phyloP scores from a whole-genome alignment of 2,329 filamentous ascomycete genomes.

The Aspergillus eucalypticola region DNA sequence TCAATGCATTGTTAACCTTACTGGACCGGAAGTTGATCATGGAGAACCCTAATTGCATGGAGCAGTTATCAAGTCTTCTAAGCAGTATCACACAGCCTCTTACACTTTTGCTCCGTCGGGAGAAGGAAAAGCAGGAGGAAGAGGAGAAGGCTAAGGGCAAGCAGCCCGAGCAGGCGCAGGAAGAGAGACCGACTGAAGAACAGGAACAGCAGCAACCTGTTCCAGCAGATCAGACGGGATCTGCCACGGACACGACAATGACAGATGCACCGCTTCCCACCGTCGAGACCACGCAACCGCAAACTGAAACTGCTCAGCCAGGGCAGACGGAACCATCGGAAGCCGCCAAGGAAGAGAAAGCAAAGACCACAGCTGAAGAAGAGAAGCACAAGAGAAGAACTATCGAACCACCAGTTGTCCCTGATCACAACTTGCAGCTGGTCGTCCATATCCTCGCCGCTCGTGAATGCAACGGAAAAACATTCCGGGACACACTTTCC shows the following conservation, averaged over 20 bases:
- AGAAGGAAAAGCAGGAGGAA: slow-evolving; percentile 67
- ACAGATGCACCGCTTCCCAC: slow-evolving; percentile 38
- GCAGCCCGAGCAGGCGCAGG: slow-evolving; percentile 32
- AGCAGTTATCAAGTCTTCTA: slow-evolving; percentile 81
- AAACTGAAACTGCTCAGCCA: slow-evolving; percentile 29
- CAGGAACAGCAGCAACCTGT: slow-evolving; percentile 31
- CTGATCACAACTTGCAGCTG: slow-evolving; percentile 82
- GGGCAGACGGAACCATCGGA: slow-evolving; percentile 35
- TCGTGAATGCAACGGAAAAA: slow-evolving; percentile 94
- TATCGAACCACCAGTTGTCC: slow-evolving; percentile 79
- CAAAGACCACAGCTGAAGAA: slow-evolving; percentile 45
- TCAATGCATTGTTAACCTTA: slow-evolving; percentile 85
- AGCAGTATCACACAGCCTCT: slow-evolving; percentile 87
- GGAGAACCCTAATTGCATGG: slow-evolving; percentile 97
- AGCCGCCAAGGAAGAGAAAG: slow-evolving; percentile 32
- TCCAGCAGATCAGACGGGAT: slow-evolving; percentile 22
- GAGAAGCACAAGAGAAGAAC: slow-evolving; percentile 60
- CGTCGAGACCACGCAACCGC: slow-evolving; percentile 32
- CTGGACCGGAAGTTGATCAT: slow-evolving; percentile 94
- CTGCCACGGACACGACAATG: slow-evolving; percentile 41
- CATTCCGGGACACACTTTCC: slow-evolving; percentile 94
- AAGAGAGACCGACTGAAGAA: slow-evolving; percentile 20
- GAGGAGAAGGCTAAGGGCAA: slow-evolving; percentile 45
- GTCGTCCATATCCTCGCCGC: slow-evolving; percentile 97
- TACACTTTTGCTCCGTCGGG: slow-evolving; percentile 76